Base-by-base conservation (phyloP, 345 rosid genomes). In the Leavenworthia alabamica region DNA sequence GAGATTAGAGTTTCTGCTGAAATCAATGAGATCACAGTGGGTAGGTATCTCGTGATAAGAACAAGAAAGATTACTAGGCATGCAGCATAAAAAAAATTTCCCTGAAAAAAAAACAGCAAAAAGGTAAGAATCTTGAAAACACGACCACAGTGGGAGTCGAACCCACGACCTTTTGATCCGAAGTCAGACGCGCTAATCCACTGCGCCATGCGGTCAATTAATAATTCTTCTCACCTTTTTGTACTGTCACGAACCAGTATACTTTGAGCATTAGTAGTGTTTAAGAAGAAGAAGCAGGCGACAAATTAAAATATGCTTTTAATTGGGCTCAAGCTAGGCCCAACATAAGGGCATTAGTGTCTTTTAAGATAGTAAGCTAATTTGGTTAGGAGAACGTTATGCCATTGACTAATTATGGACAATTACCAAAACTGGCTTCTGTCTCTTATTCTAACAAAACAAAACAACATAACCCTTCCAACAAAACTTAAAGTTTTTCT, bases 151-250 rank as follows among this genome's bases (percentile, higher is more conserved):
- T 59, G 76, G 76, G 76, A 60, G 86, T 86, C 96, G 96, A 88
- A 81, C 88, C 85, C 88, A 83, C 96, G 94, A 88, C 95, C 96
- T 88, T 84, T 82, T 88, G 94, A 91, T 86, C 92, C 96, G 90
- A 91, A 91, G 96, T 86, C 95, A 86, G 86, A 90, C 90, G 93
- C 92, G 86, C 92, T 85, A 86, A 86, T 86, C 90, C 90, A 86
- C 92, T 86, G 90, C 93, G 90, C 97, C 85, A 86, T 84, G 95
- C 95, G 84, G 85, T 80, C 78, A n/a, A n/a, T n/a, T n/a, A n/a
- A n/a, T n/a, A n/a, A n/a, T n/a, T n/a, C n/a, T n/a, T n/a, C n/a
- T n/a, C n/a, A n/a, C n/a, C n/a, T n/a, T n/a, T n/a, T n/a, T n/a
- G n/a, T n/a, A n/a, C n/a, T n/a, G n/a, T n/a, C n/a, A n/a, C n/a